Base-by-base conservation (phyloP, 768 basidiomycete species). In the Kwoniella sp. region DNA sequence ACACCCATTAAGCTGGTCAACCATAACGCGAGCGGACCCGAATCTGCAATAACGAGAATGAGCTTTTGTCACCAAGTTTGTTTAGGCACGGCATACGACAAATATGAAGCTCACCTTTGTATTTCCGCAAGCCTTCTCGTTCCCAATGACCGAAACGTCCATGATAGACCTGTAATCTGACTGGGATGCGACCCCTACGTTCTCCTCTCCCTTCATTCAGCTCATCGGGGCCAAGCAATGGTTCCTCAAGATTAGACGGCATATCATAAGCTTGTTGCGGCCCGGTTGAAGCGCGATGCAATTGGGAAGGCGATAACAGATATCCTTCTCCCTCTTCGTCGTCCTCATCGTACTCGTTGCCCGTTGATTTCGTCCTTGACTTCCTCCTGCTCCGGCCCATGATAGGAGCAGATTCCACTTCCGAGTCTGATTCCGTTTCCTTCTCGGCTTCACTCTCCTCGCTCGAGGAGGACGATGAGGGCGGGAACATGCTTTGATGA, bases 401-500 rank as follows among this genome's bases (percentile, higher is more conserved):
- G 68, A 68, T 74, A 2, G 64, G 63, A 15, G 59, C 40, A 17
- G 44, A 50, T 22, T 69, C 74, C 33, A 40, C 52, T 7, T 70
- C 72, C 5, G 68, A 63, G 21, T 70, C 68, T 0, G 33, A 58
- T 44, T 74, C 68, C 13, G 69, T 72, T 33, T 61, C 51, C 60
- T 73, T 71, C n/a, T 73, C 70, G 48, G 69, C 71, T 26, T 70
- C 67, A 33, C 26, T 46, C 3, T 64, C 58, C 15, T 68, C 68
- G 50, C 62, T 62, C 15, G 68, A 69, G 13, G 68, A 68, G 1
- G 67, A 69, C n/a, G 73, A 72, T 2, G 75, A 75, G 27, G 73
- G 63, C 9, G 78, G 78, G 40, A 78, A 80, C 15, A 80, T 68
- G 59, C 70, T 72, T 48, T 77, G 77, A 69, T 80, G 78, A 7